Base-by-base conservation (phyloP, 768 basidiomycete genomes). In the Chalciporus sphaerocephalus region DNA sequence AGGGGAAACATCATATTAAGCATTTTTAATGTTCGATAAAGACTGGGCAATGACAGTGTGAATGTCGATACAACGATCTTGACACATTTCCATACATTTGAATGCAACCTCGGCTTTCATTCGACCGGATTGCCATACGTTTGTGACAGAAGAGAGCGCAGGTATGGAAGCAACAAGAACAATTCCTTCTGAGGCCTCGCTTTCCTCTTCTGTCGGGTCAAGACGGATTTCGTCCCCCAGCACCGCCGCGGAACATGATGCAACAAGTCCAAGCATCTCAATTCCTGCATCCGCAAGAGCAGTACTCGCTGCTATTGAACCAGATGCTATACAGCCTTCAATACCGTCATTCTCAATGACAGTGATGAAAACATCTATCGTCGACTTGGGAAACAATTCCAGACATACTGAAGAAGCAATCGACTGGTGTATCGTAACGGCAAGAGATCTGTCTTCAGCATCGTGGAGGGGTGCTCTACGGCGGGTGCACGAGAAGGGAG, bases 241-340 rank as follows among this genome's bases (percentile, higher is more conserved):
- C 2, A 81, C 57, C 9, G 82, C 74, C 24, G 85, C 84, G 22
- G 88, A 78, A 54, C 87, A 90, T 0, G 94, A 87, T 13, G 83
- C 74, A 5, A 94, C 93, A 12, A 99, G 73, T 3, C 92, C 96
- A 32, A 84, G 65, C 77, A 98, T 82, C 54, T 95, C 90, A 38
- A 98, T 84, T 2, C 94, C 92, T 12, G 95, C 94, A 61, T 95
- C 84, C 8, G 92, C 92, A 4, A 98, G 74, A 7, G 96, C 94
- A 2, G 90, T 81, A 55, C 87, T 91, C 1, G 92, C 89, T 15
- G 94, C 95, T 6, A 92, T 79, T 9, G 87, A 74, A 5, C 89
- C 93, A 1, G 92, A 80, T 5, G 91, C 80, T n/a, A 95, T 75
- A 52, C 90, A 89, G 21, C 86, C 81, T 61, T 93, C 87, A n/a